Conservation (phyloP, 1,284 basidiomycete genomes). For the Fistulinella cinereoalba region DNA sequence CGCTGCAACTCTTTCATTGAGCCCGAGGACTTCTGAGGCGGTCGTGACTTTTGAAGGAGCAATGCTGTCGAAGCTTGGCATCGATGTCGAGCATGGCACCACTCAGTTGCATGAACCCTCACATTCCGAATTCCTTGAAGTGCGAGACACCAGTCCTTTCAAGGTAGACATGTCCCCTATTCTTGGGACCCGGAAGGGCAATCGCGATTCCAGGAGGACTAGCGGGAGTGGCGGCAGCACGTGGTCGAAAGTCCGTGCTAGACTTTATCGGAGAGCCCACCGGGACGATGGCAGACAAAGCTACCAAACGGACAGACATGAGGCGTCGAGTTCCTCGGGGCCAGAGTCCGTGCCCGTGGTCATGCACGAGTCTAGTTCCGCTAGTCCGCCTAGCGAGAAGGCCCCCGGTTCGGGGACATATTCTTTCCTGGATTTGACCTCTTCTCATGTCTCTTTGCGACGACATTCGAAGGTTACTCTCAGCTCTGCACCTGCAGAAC, state of each 20-base stretch:
- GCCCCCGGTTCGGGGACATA: slow-evolving; percentile 34
- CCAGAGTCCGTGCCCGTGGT: slow-evolving; percentile 35
- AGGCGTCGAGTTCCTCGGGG: slow-evolving; percentile 22
- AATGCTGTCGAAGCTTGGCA: not conserved
- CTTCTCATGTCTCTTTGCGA: slow-evolving; percentile 44
- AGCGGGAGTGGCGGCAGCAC: slow-evolving; percentile 29
- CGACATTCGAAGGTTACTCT: slow-evolving; percentile 36
- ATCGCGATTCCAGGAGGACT: slow-evolving; percentile 26
- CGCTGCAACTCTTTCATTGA: slow-evolving; percentile 30
- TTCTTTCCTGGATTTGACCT: slow-evolving; percentile 60
- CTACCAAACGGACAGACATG: slow-evolving; percentile 15
- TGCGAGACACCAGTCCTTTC: slow-evolving; percentile 45
- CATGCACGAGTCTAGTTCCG: slow-evolving; percentile 27
- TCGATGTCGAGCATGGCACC: not conserved
- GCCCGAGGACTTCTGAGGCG: slow-evolving; percentile 31
- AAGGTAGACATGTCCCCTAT: slow-evolving; percentile 40
- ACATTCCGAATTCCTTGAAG: slow-evolving; percentile 27
- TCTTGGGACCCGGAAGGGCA: slow-evolving; percentile 19
- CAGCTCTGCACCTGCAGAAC: slow-evolving; percentile 28
- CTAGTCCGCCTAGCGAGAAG: slow-evolving; percentile 31
- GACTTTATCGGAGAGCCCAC: slow-evolving; percentile 32
- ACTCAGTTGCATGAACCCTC: not conserved
- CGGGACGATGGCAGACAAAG: slow-evolving; percentile 28
- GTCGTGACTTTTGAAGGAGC: slow-evolving; percentile 1
- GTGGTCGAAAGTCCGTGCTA: slow-evolving; percentile 34